phyloP scores from a whole-genome alignment of 306 rosid genomes.

The Citrullus mucosospermus region DNA sequence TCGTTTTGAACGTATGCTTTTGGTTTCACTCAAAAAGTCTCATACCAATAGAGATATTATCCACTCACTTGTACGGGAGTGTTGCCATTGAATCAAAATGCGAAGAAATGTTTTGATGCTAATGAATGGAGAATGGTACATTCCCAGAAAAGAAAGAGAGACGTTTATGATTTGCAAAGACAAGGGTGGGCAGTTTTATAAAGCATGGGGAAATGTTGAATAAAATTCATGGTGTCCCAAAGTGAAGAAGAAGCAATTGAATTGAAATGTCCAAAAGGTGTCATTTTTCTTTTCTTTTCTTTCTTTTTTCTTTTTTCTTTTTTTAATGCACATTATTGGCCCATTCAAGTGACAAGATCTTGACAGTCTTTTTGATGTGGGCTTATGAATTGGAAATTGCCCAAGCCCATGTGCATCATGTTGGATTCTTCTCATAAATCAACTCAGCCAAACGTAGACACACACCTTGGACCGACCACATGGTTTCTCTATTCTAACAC shows the following conservation, averaged over 20 bases:
- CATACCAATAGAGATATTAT: too few species aligned
- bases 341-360: not conserved
- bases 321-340: not conserved
- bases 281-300: not conserved
- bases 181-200: not conserved
- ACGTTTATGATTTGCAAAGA: not conserved
- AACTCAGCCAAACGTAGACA: not conserved
- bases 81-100: not conserved
- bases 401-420: not conserved
- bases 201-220: not conserved
- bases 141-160: not conserved
- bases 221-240: not conserved
- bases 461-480: not conserved
- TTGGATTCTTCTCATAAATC: not conserved
- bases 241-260: not conserved
- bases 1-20: too few species aligned
- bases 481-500: not conserved
- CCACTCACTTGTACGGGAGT: not conserved
- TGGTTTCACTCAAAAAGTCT: too few species aligned
- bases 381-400: not conserved
- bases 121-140: not conserved
- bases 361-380: not conserved
- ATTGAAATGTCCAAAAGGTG: not conserved
- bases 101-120: not conserved
- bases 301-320: not conserved